A percentile compares a stretch with the other conserved stretches of the same genome.
phyloP scores from a whole-genome alignment of 768 basidiomycete species.

The Sporobolomyces phaffii region DNA sequence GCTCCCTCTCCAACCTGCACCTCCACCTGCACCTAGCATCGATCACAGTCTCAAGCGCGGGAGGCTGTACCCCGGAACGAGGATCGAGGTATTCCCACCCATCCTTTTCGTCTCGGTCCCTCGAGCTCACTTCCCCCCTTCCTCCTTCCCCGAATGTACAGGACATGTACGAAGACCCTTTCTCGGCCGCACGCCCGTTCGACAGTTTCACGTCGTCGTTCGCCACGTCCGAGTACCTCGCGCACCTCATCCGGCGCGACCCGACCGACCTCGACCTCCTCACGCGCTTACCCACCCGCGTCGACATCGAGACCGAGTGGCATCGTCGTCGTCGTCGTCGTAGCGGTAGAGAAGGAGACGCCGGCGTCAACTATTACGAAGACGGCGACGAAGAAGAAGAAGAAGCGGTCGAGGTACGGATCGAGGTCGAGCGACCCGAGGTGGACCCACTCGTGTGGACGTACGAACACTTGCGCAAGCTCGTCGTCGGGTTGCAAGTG shows the following conservation, averaged over 20 bases:
- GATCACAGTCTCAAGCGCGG: not conserved
- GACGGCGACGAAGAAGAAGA: conserved; percentile 29
- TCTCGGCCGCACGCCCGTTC: not conserved
- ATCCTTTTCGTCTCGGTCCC: not conserved
- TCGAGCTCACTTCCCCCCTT: not conserved
- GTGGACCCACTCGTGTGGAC: conserved; percentile 84
- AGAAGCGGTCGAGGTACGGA: conserved; percentile 58
- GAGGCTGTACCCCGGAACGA: not conserved
- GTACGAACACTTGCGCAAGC: conserved; percentile 58
- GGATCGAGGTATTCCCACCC: not conserved
- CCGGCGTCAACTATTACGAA: not conserved
- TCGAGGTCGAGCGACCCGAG: conserved; percentile 68
- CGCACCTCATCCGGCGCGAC: not conserved
- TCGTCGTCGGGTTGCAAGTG: conserved; percentile 77
- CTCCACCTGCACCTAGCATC: not conserved
- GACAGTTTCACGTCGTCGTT: not conserved
- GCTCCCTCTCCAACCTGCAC: not conserved
- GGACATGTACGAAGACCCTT: not conserved
- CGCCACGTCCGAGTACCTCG: not conserved
- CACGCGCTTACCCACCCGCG: no score
- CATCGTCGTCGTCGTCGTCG: no score
- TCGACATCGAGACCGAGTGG: no score
- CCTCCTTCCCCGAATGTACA: not conserved
- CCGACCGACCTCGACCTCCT: not conserved
- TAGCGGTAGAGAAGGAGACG: not conserved